Percentiles rank a stretch among this genome's conserved stretches.
Conservation (phyloP, 1,284 basidiomycete genomes). For the Serendipita sp. region DNA sequence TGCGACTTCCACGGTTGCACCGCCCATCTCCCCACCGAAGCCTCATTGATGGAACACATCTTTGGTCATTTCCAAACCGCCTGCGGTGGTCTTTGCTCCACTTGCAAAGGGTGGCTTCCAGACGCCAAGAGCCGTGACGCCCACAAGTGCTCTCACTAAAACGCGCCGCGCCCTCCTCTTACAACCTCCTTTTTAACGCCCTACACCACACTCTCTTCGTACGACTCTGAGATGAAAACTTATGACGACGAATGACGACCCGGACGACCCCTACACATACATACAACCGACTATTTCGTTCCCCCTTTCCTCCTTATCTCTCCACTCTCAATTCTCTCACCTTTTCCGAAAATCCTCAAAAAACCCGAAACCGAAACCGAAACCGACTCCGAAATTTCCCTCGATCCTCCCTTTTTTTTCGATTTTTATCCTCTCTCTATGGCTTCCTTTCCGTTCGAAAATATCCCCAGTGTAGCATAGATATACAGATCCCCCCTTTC, state of each 20-base stretch:
- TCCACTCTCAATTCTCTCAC: neutral
- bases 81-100: neutral
- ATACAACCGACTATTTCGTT: neutral
- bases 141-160: neutral
- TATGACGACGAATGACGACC: neutral
- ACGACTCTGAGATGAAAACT: too few relatives aligned
- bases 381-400: neutral
- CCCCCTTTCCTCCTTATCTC: neutral
- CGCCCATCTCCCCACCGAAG: neutral
- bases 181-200: neutral
- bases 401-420: neutral
- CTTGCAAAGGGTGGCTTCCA: neutral
- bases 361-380: neutral
- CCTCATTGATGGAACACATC: conserved; percentile 1
- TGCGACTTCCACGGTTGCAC: conserved; percentile 6
- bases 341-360: neutral
- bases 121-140: conserved; percentile 4
- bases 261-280: neutral
- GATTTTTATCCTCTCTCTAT: neutral
- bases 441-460: conserved; percentile 3
- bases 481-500: neutral
- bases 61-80: conserved; percentile 1
- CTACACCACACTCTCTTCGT: neutral
- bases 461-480: neutral
- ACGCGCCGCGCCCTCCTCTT: neutral